phyloP scores from a whole-genome alignment of 1,284 basidiomycete species.

The Leccinum olivaceoglutinosum region DNA sequence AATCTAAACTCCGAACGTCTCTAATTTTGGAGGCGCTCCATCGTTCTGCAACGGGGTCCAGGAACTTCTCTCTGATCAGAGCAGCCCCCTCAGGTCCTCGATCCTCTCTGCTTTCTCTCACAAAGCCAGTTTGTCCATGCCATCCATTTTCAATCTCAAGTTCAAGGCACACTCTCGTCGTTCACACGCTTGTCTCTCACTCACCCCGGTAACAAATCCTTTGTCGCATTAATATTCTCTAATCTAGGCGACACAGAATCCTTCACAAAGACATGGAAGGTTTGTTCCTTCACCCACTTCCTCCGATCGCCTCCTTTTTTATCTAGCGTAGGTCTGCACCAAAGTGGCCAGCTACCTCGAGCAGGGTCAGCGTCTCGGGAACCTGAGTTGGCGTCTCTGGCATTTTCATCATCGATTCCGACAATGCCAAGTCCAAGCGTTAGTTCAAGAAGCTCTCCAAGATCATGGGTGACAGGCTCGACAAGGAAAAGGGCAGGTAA shows the following conservation, averaged over 20 bases:
- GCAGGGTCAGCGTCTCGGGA: too few species aligned
- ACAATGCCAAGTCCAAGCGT: too few species aligned
- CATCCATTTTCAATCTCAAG: slow-evolving; percentile 60
- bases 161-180: slow-evolving; percentile 53
- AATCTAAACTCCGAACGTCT: too few species aligned
- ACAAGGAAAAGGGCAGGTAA: too few species aligned
- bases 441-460: too few species aligned
- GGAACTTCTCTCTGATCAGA: not conserved
- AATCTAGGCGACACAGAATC: slow-evolving; percentile 78
- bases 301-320: slow-evolving; percentile 6
- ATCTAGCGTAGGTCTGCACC: slow-evolving; percentile 59
- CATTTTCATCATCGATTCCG: too few species aligned
- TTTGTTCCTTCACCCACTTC: slow-evolving; percentile 22
- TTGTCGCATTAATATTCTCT: slow-evolving; percentile 67
- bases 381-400: too few species aligned
- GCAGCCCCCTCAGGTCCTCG: slow-evolving; percentile 6
- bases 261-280: slow-evolving; percentile 84
- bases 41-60: too few species aligned
- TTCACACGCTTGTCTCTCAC: slow-evolving; percentile 7
- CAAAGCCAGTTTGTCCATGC: too few species aligned
- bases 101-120: slow-evolving; percentile 6
- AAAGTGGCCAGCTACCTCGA: slow-evolving; percentile 51
- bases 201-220: slow-evolving; percentile 73
- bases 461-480: too few species aligned
- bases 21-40: too few species aligned